A percentile compares a stretch with the other conserved stretches of the same genome.
Conservation (phyloP, 1,139 yeast genomes). For the Sugiyamaella sp. region DNA sequence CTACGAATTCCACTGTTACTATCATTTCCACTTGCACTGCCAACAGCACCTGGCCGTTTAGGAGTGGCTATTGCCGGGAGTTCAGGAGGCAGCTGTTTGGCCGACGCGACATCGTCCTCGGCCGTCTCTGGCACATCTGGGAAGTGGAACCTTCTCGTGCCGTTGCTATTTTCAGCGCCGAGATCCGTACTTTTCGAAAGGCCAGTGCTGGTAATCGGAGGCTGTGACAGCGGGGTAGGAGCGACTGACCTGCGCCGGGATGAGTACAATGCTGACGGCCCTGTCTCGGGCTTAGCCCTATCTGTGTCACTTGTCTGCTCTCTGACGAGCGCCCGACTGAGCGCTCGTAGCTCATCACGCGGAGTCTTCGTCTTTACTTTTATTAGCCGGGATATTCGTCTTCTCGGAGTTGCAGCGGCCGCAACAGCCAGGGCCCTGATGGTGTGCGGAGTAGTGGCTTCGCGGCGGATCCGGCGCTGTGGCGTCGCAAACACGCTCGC, state of each 20-base stretch:
- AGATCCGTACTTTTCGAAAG: no score
- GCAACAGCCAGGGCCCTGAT: constrained; percentile 21
- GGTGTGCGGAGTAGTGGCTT: constrained; percentile 21
- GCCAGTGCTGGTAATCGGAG: no score
- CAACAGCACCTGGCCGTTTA: not conserved
- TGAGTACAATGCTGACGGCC: no score
- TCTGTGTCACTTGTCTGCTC: constrained; percentile 7
- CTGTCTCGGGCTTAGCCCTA: no score
- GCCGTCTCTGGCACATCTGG: constrained; percentile 1
- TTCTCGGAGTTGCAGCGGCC: constrained; percentile 17
- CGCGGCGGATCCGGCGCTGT: constrained; percentile 16
- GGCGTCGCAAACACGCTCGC: constrained; percentile 8
- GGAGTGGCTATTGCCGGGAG: not conserved
- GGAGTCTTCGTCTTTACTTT: constrained; percentile 14
- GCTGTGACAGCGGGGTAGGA: not conserved
- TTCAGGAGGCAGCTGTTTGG: not conserved
- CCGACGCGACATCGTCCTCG: not conserved
- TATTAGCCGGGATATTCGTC: constrained; percentile 15
- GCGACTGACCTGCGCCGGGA: no score
- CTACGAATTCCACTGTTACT: no score
- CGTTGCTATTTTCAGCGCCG: no score
- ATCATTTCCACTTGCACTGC: not conserved
- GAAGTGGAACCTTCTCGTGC: constrained; percentile 6
- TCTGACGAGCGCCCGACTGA: constrained; percentile 17
- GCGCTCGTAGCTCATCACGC: constrained; percentile 19